Evolutionary conservation across 2,329 filamentous ascomycete genomes (phyloP).

Genomic region (Didymella sp.): DNA sequence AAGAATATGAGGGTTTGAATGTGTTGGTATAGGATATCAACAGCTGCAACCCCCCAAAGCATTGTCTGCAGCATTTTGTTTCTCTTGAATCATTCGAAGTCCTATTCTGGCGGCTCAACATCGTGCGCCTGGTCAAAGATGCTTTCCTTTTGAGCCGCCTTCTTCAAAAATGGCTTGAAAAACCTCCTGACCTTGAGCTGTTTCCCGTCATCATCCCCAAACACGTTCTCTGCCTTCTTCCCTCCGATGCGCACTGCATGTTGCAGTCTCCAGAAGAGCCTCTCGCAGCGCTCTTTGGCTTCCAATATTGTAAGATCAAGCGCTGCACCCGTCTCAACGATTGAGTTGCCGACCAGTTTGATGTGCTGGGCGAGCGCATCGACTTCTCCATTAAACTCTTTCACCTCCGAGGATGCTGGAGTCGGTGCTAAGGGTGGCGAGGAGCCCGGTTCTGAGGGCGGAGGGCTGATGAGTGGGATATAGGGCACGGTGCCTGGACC

Average conservation of each 20-base stretch:
- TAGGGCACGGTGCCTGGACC: conserved; percentile 53
- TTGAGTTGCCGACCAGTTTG: conserved; percentile 63
- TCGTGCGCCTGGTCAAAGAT: conserved; percentile 27
- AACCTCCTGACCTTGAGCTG: conserved; percentile 52
- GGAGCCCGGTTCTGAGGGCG: conserved; percentile 32
- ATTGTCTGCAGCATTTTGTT: too few relatives aligned
- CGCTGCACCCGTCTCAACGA: conserved; percentile 73
- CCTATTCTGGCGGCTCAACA: not conserved
- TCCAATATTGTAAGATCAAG: conserved; percentile 67
- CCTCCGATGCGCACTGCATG: conserved; percentile 71
- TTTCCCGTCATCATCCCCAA: conserved; percentile 56
- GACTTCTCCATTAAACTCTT: conserved; percentile 71
- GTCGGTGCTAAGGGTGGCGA: conserved; percentile 18
- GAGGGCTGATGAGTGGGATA: conserved; percentile 37
- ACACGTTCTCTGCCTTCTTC: conserved; percentile 48
- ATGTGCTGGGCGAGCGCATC: conserved; percentile 66
- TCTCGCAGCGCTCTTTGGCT: conserved; percentile 77
- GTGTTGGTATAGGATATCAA: too few relatives aligned
- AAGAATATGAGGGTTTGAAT: too few relatives aligned
- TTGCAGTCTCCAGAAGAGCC: conserved; percentile 74
- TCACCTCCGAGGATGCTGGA: conserved; percentile 45
- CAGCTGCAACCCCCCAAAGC: too few relatives aligned
- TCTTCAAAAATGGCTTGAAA: conserved; percentile 16
- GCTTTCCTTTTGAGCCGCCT: conserved; percentile 8
- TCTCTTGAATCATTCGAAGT: too few relatives aligned